Conservation (phyloP, 169 alveolate species). For the Plasmodium cynomolgi region DNA sequence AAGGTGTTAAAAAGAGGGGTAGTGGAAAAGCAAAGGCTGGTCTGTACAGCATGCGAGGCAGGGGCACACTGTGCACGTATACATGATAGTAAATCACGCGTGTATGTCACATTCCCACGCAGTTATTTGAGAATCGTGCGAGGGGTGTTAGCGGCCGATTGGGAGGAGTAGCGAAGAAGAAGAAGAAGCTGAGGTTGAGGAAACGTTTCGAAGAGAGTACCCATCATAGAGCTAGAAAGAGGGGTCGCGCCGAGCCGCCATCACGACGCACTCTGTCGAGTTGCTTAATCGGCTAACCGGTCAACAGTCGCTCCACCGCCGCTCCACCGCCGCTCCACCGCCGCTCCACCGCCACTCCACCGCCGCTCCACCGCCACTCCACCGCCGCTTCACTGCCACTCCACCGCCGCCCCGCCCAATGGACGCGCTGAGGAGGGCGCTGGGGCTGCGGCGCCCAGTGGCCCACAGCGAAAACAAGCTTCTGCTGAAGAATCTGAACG, state of each 20-base stretch:
- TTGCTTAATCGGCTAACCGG: not conserved
- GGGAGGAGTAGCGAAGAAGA: not conserved
- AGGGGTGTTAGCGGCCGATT: not conserved
- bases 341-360: no score
- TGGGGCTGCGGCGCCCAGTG: slow-evolving; percentile 28
- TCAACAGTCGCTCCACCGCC: not conserved
- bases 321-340: no score
- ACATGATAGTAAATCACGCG: not conserved
- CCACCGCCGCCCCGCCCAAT: no score
- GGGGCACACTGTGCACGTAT: not conserved
- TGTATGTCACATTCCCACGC: not conserved
- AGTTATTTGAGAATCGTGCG: not conserved
- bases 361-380: no score
- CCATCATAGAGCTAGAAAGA: not conserved
- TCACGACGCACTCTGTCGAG: not conserved
- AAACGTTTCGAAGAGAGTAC: not conserved
- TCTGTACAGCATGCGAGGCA: not conserved
- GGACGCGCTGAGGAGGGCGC: slow-evolving; percentile 9
- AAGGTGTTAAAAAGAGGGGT: not conserved
- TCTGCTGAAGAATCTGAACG: slow-evolving; percentile 31
- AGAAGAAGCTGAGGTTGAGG: not conserved
- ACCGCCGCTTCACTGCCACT: no score
- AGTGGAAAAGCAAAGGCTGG: not conserved
- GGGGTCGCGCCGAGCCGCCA: not conserved
- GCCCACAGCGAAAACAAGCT: slow-evolving; percentile 27